Percentiles rank a stretch among this genome's conserved stretches.
Conservation (phyloP, 345 rosid genomes). For the Noccaea bulbosa region DNA sequence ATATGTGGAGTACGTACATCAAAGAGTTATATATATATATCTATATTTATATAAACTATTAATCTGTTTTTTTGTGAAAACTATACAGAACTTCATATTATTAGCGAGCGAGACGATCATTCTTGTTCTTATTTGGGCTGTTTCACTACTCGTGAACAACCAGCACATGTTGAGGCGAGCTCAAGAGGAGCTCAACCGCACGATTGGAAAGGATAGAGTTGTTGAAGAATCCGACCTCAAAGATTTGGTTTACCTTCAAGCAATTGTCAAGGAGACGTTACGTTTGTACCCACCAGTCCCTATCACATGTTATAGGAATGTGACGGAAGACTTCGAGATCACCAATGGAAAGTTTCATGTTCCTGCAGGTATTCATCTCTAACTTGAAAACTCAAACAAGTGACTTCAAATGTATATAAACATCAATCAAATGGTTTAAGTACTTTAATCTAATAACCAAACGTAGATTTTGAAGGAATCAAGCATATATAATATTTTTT, state of each 20-base stretch:
- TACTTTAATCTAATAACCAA: too few relatives aligned
- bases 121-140: conserved; percentile 50
- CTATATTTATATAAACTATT: not conserved
- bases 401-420: too few relatives aligned
- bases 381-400: too few relatives aligned
- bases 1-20: too few relatives aligned
- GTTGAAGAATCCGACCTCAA: conserved; percentile 52
- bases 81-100: conserved; percentile 52
- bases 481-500: too few relatives aligned
- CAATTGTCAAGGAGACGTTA: conserved; percentile 55
- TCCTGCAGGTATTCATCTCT: conserved; percentile 37
- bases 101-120: conserved; percentile 56
- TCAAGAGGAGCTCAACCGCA: conserved; percentile 48
- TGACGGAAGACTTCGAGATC: conserved; percentile 45
- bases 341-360: conserved; percentile 36
- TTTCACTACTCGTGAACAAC: conserved; percentile 50
- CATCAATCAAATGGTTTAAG: too few relatives aligned
- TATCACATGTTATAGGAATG: conserved; percentile 38
- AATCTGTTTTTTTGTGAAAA: not conserved
- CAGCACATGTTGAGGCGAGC: conserved; percentile 41
- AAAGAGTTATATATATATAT: not conserved
- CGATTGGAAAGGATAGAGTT: conserved; percentile 41
- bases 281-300: conserved; percentile 47
- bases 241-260: conserved; percentile 46
- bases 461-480: too few relatives aligned